Base-by-base conservation (phyloP, 495 filamentous ascomycete species). In the Penicillium atrosanguineum region DNA sequence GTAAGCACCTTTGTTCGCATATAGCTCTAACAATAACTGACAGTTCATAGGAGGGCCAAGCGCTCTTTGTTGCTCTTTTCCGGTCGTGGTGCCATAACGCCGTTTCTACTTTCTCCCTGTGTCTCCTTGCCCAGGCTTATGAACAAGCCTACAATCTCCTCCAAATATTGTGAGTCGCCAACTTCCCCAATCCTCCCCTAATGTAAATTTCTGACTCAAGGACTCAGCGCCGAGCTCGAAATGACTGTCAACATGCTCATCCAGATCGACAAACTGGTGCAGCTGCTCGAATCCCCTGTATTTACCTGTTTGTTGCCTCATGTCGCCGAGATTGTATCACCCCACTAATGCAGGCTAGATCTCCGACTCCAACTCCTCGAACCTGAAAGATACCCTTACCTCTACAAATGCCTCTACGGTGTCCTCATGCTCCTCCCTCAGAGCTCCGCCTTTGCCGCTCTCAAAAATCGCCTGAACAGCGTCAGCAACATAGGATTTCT, bases 171-270 rank as follows among this genome's bases (percentile, higher is more conserved):
- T 95, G 65, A 60, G 84, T 70, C 7, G 1, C 21, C 7, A 25
- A 16, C 34, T 29, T n/a, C n/a, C 25, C 4, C 21, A 1, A 14
- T 7, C 31, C 28, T 23, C 50, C 53, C 4, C 21, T 16, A n/a
- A 34, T 16, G 31, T 4, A 40, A 15, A 11, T 16, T 58, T 56
- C 78, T 86, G 64, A 86, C 61, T 29, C 9, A 19, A 26, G 12
- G 47, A 34, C 19, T 9, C 58, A 96, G 91, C 70, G 95, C 91
- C 46, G 95, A 99, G 56, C 81, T 99, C 23, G 95, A 99, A 72
- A 97, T 97, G 89, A 97, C 94, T 0, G 93, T 99, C 57, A 95
- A 94, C 56, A 94, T 97, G 74, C 83, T 99, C 49, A 97, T 99
- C 46, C 95, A 99, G 68, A 96, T 99, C 64, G 95, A 99, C 70